Percentiles rank a stretch among this genome's conserved stretches.
Conservation (phyloP, 2,329 filamentous ascomycete species). For the Cladosporium velox region DNA sequence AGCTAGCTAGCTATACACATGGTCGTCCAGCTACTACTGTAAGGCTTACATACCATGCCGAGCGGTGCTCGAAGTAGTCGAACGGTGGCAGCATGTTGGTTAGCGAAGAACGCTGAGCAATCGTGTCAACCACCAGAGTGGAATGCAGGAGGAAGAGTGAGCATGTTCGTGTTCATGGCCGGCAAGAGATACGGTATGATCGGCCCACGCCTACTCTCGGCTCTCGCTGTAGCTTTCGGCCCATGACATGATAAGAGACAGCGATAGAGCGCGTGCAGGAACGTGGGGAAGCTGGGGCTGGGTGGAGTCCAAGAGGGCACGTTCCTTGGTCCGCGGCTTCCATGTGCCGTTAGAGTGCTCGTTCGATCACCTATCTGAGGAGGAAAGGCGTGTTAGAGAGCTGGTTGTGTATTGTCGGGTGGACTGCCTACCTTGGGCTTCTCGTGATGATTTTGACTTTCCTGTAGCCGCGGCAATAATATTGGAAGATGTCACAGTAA, state of each 20-base stretch:
- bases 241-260: conserved; percentile 10
- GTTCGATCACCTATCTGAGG: neutral
- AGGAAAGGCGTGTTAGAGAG: neutral
- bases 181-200: neutral
- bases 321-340: neutral
- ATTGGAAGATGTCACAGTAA: neutral
- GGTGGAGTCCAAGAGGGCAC: neutral
- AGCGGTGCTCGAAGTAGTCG: conserved; percentile 70
- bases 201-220: conserved; percentile 15
- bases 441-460: neutral
- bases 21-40: neutral
- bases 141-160: neutral
- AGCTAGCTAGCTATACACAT: neutral
- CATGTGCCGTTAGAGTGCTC: neutral
- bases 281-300: conserved; percentile 13
- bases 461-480: neutral
- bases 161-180: neutral
- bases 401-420: neutral
- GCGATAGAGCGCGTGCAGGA: neutral
- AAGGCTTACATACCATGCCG: conserved; percentile 62
- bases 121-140: neutral
- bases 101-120: neutral
- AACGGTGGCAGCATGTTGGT: conserved; percentile 47
- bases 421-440: neutral
- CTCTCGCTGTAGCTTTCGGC: conserved; percentile 14